These are phyloP conservation scores for Chaetoceros muelleri DNA, from an alignment of 108 stramenopile genomes.

Conservation along the genomic window DNA sequence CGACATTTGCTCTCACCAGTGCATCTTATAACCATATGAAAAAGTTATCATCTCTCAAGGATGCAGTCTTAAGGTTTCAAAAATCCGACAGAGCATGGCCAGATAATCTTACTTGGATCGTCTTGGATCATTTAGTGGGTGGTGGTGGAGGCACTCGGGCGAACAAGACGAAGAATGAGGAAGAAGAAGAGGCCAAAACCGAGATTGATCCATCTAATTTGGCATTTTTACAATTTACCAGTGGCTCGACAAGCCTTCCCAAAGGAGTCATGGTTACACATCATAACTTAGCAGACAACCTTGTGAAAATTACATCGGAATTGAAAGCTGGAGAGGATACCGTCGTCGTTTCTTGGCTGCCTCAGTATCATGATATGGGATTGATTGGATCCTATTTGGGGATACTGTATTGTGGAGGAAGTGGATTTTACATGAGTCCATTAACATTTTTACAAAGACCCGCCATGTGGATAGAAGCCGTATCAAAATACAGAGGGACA, in stretches of 20 bases:
- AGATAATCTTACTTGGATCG: constrained; percentile 65
- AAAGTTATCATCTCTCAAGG: constrained; percentile 20
- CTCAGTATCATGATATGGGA: constrained; percentile 99
- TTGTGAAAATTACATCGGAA: constrained; percentile 72
- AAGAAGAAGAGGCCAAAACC: neutral
- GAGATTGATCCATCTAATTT: constrained; percentile 19
- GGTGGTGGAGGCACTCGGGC: constrained; percentile 16
- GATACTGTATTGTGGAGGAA: constrained; percentile 89
- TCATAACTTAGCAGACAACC: constrained; percentile 85
- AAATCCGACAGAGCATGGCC: constrained; percentile 38
- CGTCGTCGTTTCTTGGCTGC: constrained; percentile 95
- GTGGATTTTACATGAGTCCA: constrained; percentile 94
- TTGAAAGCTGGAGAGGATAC: constrained; percentile 68
- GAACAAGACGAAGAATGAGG: constrained; percentile 1
- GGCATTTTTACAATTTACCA: constrained; percentile 97
- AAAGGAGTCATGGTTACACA: constrained; percentile 95
- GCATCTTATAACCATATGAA: constrained; percentile 75
- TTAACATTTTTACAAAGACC: constrained; percentile 92
- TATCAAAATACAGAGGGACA: constrained; percentile 74
- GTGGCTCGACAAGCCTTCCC: constrained; percentile 90
- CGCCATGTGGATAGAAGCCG: constrained; percentile 79
- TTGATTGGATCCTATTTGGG: constrained; percentile 94
- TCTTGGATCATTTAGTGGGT: constrained; percentile 32
- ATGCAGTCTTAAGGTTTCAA: constrained; percentile 1
- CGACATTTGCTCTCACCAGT: constrained; percentile 80